Evolutionary conservation across 495 filamentous ascomycete species (phyloP), one percentile per base, ranked within the genome.

Genomic region (Tuber microsphaerosporum): DNA sequence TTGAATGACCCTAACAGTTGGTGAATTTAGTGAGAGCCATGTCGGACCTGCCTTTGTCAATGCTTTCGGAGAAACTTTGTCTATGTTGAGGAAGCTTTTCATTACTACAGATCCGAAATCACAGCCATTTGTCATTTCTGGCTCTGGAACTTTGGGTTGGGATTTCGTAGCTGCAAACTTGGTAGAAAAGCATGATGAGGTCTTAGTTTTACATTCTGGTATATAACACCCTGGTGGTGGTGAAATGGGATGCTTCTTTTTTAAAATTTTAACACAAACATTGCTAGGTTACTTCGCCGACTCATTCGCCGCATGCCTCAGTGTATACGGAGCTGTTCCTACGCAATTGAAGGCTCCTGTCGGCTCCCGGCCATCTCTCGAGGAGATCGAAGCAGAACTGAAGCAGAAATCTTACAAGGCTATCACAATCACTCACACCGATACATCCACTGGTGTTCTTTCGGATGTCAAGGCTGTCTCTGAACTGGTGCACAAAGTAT

Each of bases 91-190:
- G 82, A 92, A 94, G 85, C 90, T 99, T 78, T 96, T 99, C 88
- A 91, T 96, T 84, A 94, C 92, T 71, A 89, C 90, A 80, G 87
- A 91, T 82, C 89, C 93, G 46, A 81, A 90, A 48, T 90, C 93
- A 37, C 95, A 99, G 84, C 93, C 95, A 51, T 96, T 98, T 82
- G 89, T 97, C 77, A 88, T 99, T 82, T 91, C 93, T 79, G 95
- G 95, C 75, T 97, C 94, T 69, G 95, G 95, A 46, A 99, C 95
- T 31, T 87, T 99, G 10, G 95, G 95, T 69, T 99, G 95, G 95
- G 95, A 99, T 84, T 84, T 97, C 71, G 93, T 99, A 41, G 92
- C 94, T 34, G 90, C 94, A 75, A 99, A 97, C 86, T 84, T 99
- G 75, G 87, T 91, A 69, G 95, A 99, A 85, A 87, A 88, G 56